A percentile compares a stretch with the other conserved stretches of the same genome.
These are phyloP conservation scores for Kwoniella botswanensis DNA, from an alignment of 768 basidiomycete species.

Conservation along the genomic window DNA sequence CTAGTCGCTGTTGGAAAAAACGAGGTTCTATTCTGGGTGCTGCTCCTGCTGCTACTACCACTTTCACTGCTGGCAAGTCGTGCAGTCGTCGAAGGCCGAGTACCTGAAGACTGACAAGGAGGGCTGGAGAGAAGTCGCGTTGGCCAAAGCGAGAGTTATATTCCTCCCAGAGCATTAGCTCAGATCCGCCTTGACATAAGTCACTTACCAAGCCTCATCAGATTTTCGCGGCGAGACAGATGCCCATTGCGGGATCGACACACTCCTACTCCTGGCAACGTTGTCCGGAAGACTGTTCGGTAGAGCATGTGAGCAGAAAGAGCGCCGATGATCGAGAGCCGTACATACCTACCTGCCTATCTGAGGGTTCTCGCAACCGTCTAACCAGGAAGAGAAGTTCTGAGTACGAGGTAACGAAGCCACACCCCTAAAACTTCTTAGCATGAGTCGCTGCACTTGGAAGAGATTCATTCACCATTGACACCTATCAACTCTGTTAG, in stretches of 20 bases:
- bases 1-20: neutral
- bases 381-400: constrained; percentile 8
- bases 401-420: constrained; percentile 1
- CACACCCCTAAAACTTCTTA: neutral
- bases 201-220: neutral
- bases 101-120: too few relatives aligned
- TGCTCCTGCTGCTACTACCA: too few relatives aligned
- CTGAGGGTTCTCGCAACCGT: neutral
- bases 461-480: constrained; percentile 1
- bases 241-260: neutral
- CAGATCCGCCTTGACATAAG: neutral
- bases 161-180: neutral
- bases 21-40: too few relatives aligned
- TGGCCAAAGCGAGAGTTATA: neutral
- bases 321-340: neutral
- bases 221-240: neutral
- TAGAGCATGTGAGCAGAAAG: neutral
- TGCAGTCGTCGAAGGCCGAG: too few relatives aligned
- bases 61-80: too few relatives aligned
- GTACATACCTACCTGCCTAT: constrained; percentile 1
- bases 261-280: neutral
- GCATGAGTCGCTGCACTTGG: neutral
- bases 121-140: neutral
- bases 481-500: neutral
- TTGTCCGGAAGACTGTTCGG: neutral